Base-by-base conservation (phyloP, 768 basidiomycete genomes). In the Boletus tomentosulus region DNA sequence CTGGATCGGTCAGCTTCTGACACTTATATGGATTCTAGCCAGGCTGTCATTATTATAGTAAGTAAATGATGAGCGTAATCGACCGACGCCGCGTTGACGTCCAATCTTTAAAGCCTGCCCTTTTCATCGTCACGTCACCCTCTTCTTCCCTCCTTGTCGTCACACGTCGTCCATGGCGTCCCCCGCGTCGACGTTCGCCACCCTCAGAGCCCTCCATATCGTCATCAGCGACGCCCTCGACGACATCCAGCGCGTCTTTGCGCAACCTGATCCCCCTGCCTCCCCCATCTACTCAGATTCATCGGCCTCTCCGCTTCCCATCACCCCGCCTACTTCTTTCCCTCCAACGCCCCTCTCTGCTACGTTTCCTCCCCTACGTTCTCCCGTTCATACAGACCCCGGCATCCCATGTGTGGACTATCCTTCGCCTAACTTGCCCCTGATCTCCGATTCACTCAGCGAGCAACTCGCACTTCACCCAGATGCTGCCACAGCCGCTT, bases 211-310 rank as follows among this genome's bases (percentile, higher is more conserved):
- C 33, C 78, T 89, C 41, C 82, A 87, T 57, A 69, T 77, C 57
- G 78, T 89, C 63, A 79, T 89, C 59, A 83, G 81, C 61, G 76
- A 84, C 58, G 85, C 86, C 25, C 70, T 89, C 57, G 78, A 82
- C 68, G 84, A 86, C 60, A 84, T 89, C 15, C 82, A 87, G 66
- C 73, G 72, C 48, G 71, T 86, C 48, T 87, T 84, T 64, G 66
- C 71, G 28, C 64, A 66, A 15, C 11, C 68, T 19, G 50, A 58
- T 10, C 57, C 57, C 35, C 43, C 60, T 2, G 59, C 63, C 6
- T 67, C 61, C 1, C 57, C 60, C 19, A 58, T 56, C 27, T 60
- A 54, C 38, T 71, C 74, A 8, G 68, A 65, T 38, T 67, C 74
- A 6, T 58, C 58, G 1, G 50, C 55, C 3, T 57, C 64, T 7